Evolutionary conservation across 2,329 filamentous ascomycete species (phyloP).

Genomic region (Leptographium radiaticola): DNA sequence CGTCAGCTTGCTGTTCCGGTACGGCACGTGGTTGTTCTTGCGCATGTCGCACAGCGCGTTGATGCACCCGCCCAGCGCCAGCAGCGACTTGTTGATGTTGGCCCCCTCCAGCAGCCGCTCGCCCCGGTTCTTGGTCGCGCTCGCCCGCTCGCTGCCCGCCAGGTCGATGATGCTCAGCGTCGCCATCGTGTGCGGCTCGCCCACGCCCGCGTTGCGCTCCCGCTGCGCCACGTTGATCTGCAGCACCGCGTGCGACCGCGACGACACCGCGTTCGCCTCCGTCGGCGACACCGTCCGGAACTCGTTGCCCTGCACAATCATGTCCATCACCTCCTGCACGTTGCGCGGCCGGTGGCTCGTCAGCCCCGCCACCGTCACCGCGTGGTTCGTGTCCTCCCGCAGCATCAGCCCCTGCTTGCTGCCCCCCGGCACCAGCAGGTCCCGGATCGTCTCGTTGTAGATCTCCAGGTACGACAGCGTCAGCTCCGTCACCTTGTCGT

Average conservation of each 20-base stretch:
- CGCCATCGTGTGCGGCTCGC: conserved; percentile 95
- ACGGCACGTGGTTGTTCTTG: conserved; percentile 88
- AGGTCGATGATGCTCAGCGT: conserved; percentile 97
- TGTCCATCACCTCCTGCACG: conserved; percentile 97
- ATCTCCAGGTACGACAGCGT: conserved; percentile 94
- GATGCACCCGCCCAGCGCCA: conserved; percentile 92
- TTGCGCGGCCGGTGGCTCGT: conserved; percentile 84
- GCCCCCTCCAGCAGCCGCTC: conserved; percentile 85
- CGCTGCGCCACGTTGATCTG: conserved; percentile 95
- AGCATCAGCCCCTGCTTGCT: conserved; percentile 80
- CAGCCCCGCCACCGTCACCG: conserved; percentile 79
- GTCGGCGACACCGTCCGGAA: conserved; percentile 93
- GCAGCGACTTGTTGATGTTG: conserved; percentile 97
- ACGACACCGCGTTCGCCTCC: conserved; percentile 93
- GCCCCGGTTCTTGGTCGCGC: conserved; percentile 90
- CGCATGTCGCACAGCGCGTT: conserved; percentile 91
- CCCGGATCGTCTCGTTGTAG: conserved; percentile 97
- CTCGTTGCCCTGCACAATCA: conserved; percentile 92
- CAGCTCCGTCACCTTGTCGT: conserved; percentile 80
- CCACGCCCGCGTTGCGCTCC: conserved; percentile 81
- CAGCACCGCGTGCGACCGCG: conserved; percentile 88
- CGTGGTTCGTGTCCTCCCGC: conserved; percentile 85
- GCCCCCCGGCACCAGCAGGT: conserved; percentile 75
- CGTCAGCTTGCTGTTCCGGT: conserved; percentile 95
- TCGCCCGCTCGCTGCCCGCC: conserved; percentile 89